phyloP scores from a whole-genome alignment of 768 basidiomycete species.

The Coprinopsis strossmayeri region DNA sequence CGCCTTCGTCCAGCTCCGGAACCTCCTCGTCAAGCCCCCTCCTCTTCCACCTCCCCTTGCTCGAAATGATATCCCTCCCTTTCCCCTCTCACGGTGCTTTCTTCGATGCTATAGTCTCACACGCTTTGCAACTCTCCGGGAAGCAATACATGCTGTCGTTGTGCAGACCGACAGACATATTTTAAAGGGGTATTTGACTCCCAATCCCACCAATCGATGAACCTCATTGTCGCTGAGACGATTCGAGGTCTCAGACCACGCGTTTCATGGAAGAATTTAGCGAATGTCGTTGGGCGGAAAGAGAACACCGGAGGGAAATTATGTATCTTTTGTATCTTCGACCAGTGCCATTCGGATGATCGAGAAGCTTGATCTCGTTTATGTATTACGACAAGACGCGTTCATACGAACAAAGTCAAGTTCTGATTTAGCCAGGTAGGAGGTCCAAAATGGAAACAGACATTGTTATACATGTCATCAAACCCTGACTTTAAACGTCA shows the following conservation, averaged over 20 bases:
- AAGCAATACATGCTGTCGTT: not conserved
- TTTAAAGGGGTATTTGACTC: not conserved
- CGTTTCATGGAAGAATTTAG: not conserved
- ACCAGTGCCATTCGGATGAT: not conserved
- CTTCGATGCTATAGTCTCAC: not conserved
- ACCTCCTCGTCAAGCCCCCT: not conserved
- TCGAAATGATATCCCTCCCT: not conserved
- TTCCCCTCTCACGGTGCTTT: not conserved
- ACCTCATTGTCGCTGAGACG: not conserved
- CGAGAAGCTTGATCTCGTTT: not conserved
- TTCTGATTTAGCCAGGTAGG: not conserved
- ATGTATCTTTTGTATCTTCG: not conserved
- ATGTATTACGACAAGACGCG: not conserved
- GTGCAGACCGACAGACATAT: not conserved
- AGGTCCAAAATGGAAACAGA: too few relatives aligned
- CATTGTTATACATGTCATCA: too few relatives aligned
- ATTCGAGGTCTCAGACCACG: not conserved
- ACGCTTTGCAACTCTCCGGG: not conserved
- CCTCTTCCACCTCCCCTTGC: not conserved
- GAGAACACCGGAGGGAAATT: conserved; percentile 1
- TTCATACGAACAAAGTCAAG: not conserved
- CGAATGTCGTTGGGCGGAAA: not conserved
- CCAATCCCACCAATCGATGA: conserved; percentile 1
- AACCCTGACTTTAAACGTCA: not conserved
- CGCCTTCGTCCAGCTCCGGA: not conserved